These are phyloP conservation scores for Boletus rubroflammeus DNA, from an alignment of 768 basidiomycete species.

Conservation along the genomic window DNA sequence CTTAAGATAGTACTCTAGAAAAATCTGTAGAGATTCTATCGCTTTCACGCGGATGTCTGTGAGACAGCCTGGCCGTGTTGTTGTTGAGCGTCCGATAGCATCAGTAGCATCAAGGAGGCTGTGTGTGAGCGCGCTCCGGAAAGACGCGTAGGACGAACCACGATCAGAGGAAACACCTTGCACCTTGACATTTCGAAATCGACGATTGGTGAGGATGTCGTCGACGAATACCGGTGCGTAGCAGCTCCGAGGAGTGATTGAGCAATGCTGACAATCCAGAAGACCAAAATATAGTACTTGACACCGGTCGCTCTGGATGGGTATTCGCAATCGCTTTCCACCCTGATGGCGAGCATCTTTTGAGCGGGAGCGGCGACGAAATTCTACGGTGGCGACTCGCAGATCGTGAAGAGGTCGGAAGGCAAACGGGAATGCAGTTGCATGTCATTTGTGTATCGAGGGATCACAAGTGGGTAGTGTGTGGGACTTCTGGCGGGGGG, in stretches of 20 bases:
- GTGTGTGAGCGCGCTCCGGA: too few relatives aligned
- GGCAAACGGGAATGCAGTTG: not conserved
- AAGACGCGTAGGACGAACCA: too few relatives aligned
- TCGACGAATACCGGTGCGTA: not conserved
- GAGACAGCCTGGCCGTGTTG: too few relatives aligned
- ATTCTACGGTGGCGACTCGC: not conserved
- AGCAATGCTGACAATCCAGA: not conserved
- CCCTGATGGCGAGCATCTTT: not conserved
- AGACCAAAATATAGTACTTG: not conserved
- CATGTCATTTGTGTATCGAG: not conserved
- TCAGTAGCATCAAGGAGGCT: too few relatives aligned
- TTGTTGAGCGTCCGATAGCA: too few relatives aligned
- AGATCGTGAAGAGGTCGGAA: not conserved
- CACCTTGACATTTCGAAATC: not conserved
- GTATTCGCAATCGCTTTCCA: not conserved
- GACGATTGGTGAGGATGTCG: not conserved
- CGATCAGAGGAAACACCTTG: not conserved
- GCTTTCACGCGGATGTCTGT: too few relatives aligned
- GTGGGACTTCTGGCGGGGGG: not conserved
- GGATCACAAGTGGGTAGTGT: not conserved
- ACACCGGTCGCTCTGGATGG: not conserved
- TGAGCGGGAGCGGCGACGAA: accelerated
- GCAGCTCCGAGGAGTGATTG: not conserved
- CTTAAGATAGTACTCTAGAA: too few relatives aligned
- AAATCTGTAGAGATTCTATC: too few relatives aligned